Evolutionary conservation across 345 rosid species (phyloP).

Genomic region (Melaleuca quinquenervia): DNA sequence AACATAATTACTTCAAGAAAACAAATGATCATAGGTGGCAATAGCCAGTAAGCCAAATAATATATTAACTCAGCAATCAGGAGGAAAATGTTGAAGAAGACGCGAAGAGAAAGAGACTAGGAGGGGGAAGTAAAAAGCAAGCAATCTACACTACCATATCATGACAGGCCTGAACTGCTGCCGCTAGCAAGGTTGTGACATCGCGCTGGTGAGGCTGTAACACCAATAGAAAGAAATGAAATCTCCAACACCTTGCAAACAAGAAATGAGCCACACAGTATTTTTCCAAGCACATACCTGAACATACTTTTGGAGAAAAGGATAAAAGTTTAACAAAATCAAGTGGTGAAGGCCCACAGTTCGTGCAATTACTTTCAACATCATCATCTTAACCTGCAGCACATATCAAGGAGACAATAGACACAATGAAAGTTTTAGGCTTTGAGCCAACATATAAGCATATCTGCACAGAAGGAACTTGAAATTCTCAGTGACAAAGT

Average conservation of each 20-base stretch:
- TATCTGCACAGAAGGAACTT: neutral
- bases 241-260: neutral
- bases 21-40: neutral
- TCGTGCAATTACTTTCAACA: constrained; percentile 83
- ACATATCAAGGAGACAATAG: neutral
- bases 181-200: constrained; percentile 83
- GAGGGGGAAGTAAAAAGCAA: neutral
- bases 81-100: neutral
- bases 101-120: neutral
- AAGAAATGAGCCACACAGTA: neutral
- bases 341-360: constrained; percentile 85
- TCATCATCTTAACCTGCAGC: constrained; percentile 83
- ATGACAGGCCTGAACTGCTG: constrained; percentile 95
- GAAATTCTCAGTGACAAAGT: neutral
- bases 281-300: constrained; percentile 35
- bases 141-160: constrained; percentile 61
- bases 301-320: constrained; percentile 71
- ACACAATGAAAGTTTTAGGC: neutral
- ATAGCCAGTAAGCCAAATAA: neutral
- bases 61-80: neutral
- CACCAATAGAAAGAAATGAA: neutral
- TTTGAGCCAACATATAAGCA: neutral
- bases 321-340: constrained; percentile 62
- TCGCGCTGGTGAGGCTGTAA: constrained; percentile 92
- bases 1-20: constrained; percentile 1